Evolutionary conservation across 768 basidiomycete genomes (phyloP), one percentile per base, ranked within the genome.

Genomic region (Suillus spraguei): DNA sequence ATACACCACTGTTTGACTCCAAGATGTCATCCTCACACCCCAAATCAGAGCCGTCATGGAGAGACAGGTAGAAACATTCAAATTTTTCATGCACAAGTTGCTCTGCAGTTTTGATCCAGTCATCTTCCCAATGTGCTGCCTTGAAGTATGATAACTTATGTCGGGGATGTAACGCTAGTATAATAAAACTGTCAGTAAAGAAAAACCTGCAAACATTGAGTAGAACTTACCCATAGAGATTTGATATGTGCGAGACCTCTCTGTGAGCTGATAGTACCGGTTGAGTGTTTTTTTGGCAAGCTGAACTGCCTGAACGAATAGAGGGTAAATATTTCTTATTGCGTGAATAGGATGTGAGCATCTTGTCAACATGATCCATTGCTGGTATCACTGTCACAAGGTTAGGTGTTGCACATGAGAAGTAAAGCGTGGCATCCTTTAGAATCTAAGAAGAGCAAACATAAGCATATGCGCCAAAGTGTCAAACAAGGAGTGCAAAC

Each of bases 81-180:
- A 63, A 76, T 54, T 71, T 70, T 3, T 70, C 63, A 0, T 38
- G 10, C 4, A 73, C 63, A 20, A 77, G 64, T 9, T 67, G 60
- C 36, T 67, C 50, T 0, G 76, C 71, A 9, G 67, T 68, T 4
- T 65, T 17, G 22, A 71, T 72, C 76, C 75, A 77, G 2, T 62
- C 65, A 0, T 64, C 63, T 20, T 67, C 63, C 73, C 72, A 76
- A 9, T 60, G 47, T 1, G 70, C 70, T 10, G 60, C 64, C 53
- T 68, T 64, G 63, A 77, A 76, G 60, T 76, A 77, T 13, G 63
- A 38, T 1, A 72, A 64, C 52, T 75, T 39, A 16, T 39, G 39
- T 39, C 16, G 14, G 14, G 39, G 39, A 39, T 39, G 16, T 41
- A 41, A 41, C 44, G n/a, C 44, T 46, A 46, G 20, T 46, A n/a